phyloP scores from a whole-genome alignment of 768 basidiomycete species.

The Leccinellum rugosiceps region DNA sequence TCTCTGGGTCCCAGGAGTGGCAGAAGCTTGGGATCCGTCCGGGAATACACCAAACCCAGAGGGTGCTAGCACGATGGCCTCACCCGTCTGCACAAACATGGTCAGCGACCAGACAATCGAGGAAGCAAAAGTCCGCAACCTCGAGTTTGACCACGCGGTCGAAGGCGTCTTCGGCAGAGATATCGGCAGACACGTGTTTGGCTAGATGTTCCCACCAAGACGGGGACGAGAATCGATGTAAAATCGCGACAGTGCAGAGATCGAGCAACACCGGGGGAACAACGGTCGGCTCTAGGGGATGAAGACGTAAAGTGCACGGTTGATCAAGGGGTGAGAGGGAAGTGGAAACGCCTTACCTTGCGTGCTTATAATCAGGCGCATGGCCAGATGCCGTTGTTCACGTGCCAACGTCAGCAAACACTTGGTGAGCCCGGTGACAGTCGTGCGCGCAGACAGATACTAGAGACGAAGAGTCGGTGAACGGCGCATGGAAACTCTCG shows the following conservation, averaged over 20 bases:
- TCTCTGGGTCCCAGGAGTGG: conserved; percentile 7
- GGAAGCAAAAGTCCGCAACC: conserved; percentile 33
- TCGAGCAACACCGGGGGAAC: conserved; percentile 67
- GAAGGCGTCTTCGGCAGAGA: conserved; percentile 57
- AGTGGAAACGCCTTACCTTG: conserved; percentile 46
- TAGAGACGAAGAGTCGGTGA: conserved; percentile 23
- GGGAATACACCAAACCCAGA: conserved; percentile 51
- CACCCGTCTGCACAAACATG: conserved; percentile 50
- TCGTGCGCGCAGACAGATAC: conserved; percentile 54
- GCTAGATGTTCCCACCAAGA: conserved; percentile 72
- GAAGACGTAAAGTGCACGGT: not conserved
- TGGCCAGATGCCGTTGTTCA: conserved; percentile 68
- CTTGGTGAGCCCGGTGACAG: conserved; percentile 53
- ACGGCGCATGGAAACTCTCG: not conserved
- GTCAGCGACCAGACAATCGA: not conserved
- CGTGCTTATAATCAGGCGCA: conserved; percentile 72
- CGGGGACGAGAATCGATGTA: conserved; percentile 74
- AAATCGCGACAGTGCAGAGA: conserved; percentile 59
- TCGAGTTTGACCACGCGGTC: conserved; percentile 62
- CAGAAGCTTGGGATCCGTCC: conserved; percentile 5
- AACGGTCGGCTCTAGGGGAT: conserved; percentile 60
- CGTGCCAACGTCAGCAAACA: conserved; percentile 57
- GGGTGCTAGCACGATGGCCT: conserved; percentile 67
- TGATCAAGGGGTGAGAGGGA: not conserved
- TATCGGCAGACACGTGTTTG: conserved; percentile 64